Percentiles rank a stretch among this genome's conserved stretches.
These are phyloP conservation scores for Alternaria postmessia DNA, from an alignment of 2,329 filamentous ascomycete genomes.

Conservation along the genomic window DNA sequence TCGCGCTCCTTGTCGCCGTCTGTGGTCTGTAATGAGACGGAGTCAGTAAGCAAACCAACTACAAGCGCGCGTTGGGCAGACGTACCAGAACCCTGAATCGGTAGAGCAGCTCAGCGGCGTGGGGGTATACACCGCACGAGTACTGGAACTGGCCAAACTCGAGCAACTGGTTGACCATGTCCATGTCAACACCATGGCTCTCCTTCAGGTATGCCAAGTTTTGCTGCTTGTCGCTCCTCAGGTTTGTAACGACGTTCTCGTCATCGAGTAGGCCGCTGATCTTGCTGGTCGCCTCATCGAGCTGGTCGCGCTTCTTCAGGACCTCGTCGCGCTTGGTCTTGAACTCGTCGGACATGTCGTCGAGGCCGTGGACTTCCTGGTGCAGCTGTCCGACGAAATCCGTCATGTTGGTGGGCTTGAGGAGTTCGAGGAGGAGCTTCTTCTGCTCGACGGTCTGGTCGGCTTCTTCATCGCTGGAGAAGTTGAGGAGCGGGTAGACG, in stretches of 20 bases:
- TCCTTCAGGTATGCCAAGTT: constrained; percentile 99
- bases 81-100: constrained; percentile 87
- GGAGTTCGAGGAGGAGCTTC: constrained; percentile 88
- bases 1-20: constrained; percentile 97
- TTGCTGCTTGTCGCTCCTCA: constrained; percentile 96
- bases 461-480: constrained; percentile 82
- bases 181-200: constrained; percentile 89
- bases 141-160: constrained; percentile 98
- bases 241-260: constrained; percentile 87
- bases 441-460: constrained; percentile 77
- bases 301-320: constrained; percentile 79
- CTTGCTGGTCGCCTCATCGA: constrained; percentile 86
- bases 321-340: constrained; percentile 89
- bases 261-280: constrained; percentile 86
- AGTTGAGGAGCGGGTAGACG: constrained; percentile 95
- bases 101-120: constrained; percentile 91
- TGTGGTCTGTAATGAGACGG: constrained; percentile 66
- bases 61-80: neutral
- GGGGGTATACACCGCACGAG: constrained; percentile 91
- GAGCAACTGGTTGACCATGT: constrained; percentile 96
- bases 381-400: constrained; percentile 95
- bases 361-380: constrained; percentile 83
- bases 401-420: constrained; percentile 98
- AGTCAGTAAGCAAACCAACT: constrained; percentile 5
- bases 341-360: constrained; percentile 83